Evolutionary conservation across 805 yeast species (phyloP).

Genomic region (Teunomyces atbi): DNA sequence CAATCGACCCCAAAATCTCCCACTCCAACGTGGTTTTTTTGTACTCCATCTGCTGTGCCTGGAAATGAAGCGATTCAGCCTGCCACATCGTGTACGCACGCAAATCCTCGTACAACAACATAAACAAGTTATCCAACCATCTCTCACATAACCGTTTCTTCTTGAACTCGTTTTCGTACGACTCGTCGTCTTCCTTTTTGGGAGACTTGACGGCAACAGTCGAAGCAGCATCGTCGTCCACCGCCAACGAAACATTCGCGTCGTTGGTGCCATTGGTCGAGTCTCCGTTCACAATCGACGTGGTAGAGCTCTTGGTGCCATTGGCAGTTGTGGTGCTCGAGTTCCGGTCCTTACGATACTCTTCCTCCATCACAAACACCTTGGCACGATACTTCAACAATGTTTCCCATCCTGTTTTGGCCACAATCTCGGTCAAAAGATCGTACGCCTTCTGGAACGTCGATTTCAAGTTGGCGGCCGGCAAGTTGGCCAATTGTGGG

Average conservation of each 20-base stretch:
- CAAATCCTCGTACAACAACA: slow-evolving; percentile 70
- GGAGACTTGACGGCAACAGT: slow-evolving; percentile 41
- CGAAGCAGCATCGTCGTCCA: slow-evolving; percentile 31
- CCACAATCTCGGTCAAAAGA: slow-evolving; percentile 43
- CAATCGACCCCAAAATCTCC: slow-evolving; percentile 87
- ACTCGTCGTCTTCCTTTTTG: slow-evolving; percentile 16
- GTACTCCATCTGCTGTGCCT: slow-evolving; percentile 79
- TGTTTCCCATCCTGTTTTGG: slow-evolving; percentile 46
- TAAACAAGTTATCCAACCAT: slow-evolving; percentile 70
- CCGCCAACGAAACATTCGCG: not conserved
- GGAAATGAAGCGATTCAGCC: slow-evolving; percentile 84
- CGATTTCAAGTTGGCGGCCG: slow-evolving; percentile 64
- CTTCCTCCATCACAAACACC: slow-evolving; percentile 50
- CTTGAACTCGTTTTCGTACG: slow-evolving; percentile 47
- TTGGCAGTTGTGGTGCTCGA: not conserved
- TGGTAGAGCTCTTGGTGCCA: slow-evolving; percentile 9
- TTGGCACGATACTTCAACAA: slow-evolving; percentile 45
- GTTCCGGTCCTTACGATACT: slow-evolving; percentile 40
- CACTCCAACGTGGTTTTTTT: slow-evolving; percentile 81
- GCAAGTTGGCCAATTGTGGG: slow-evolving; percentile 57
- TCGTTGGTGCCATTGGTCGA: not conserved
- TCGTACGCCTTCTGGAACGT: slow-evolving; percentile 47
- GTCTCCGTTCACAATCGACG: slow-evolving; percentile 12
- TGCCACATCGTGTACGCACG: slow-evolving; percentile 90
- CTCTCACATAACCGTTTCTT: slow-evolving; percentile 68